These are phyloP conservation scores for Gloeophyllum trabeum DNA, from an alignment of 768 basidiomycete species.

Conservation along the genomic window DNA sequence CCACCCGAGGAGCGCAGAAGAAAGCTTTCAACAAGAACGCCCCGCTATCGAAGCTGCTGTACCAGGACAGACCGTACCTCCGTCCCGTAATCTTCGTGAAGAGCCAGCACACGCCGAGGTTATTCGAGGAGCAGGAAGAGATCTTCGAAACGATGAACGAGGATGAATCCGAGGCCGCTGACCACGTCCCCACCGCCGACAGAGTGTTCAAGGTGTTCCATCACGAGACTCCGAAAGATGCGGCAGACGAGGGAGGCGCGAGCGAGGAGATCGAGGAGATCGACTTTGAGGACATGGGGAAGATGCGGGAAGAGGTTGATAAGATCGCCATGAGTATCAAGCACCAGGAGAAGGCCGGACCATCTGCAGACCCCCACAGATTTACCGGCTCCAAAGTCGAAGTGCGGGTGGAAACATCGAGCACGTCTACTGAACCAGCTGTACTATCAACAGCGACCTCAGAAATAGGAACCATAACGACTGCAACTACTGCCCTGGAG, in stretches of 20 bases:
- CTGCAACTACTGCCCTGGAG: no score
- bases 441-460: no score
- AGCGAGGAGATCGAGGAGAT: slow-evolving; percentile 23
- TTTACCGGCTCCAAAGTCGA: no score
- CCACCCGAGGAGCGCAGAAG: neutral
- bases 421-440: no score
- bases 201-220: slow-evolving; percentile 55
- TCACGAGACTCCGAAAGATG: slow-evolving; percentile 2
- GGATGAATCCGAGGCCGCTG: slow-evolving; percentile 37
- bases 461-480: no score
- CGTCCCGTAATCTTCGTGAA: slow-evolving; percentile 63
- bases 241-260: slow-evolving; percentile 1
- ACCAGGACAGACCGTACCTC: slow-evolving; percentile 48
- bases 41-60: slow-evolving; percentile 43
- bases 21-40: slow-evolving; percentile 10
- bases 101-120: slow-evolving; percentile 34
- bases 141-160: slow-evolving; percentile 43
- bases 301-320: slow-evolving; percentile 31
- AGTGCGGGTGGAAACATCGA: neutral
- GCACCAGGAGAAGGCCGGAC: no score
- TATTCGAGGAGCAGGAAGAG: slow-evolving; percentile 51
- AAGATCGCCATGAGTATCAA: no score
- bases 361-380: no score
- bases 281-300: slow-evolving; percentile 53
- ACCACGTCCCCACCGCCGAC: slow-evolving; percentile 62